These are phyloP conservation scores for Nothopassalora personata DNA, from an alignment of 2,329 filamentous ascomycete genomes.

Conservation along the genomic window DNA sequence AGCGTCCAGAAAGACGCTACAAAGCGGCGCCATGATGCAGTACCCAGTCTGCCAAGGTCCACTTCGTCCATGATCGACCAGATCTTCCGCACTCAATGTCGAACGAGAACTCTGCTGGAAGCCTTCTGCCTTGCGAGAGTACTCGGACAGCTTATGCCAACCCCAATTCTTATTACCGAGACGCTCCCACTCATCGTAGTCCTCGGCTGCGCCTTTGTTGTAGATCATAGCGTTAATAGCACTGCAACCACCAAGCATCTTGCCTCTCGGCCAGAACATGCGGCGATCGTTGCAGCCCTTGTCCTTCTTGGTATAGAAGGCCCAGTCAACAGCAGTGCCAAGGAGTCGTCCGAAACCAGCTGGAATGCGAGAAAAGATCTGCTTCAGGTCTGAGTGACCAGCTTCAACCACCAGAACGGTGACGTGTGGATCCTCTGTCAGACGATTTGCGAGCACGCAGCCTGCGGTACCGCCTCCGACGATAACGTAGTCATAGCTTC, in stretches of 20 bases:
- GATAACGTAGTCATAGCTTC: constrained; percentile 28
- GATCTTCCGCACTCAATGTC: constrained; percentile 2
- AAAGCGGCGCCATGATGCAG: constrained; percentile 5
- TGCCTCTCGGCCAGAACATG: constrained; percentile 9
- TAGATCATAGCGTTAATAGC: constrained; percentile 18
- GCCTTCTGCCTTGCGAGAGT: constrained; percentile 9
- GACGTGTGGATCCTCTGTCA: constrained; percentile 26
- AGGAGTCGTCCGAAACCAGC: constrained; percentile 14
- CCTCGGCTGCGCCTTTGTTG: constrained; percentile 13
- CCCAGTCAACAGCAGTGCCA: constrained; percentile 13
- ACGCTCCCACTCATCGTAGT: constrained; percentile 15
- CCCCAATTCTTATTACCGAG: constrained; percentile 10
- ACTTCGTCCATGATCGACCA: constrained; percentile 10
- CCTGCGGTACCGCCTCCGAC: constrained; percentile 30
- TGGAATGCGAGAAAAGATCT: constrained; percentile 17
- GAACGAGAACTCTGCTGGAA: constrained; percentile 5
- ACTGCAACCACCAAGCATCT: constrained; percentile 13
- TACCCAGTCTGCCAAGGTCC: constrained; percentile 20
- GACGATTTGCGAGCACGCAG: constrained; percentile 27
- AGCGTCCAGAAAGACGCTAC: constrained; percentile 13
- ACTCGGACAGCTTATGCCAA: constrained; percentile 6
- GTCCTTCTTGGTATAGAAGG: constrained; percentile 11
- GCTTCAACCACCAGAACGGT: constrained; percentile 29
- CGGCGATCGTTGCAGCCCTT: constrained; percentile 6
- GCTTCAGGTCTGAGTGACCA: constrained; percentile 21